Percentiles rank a stretch among this genome's conserved stretches.
Conservation (phyloP, 164 flowering plant species). For the Protea cynaroides region DNA sequence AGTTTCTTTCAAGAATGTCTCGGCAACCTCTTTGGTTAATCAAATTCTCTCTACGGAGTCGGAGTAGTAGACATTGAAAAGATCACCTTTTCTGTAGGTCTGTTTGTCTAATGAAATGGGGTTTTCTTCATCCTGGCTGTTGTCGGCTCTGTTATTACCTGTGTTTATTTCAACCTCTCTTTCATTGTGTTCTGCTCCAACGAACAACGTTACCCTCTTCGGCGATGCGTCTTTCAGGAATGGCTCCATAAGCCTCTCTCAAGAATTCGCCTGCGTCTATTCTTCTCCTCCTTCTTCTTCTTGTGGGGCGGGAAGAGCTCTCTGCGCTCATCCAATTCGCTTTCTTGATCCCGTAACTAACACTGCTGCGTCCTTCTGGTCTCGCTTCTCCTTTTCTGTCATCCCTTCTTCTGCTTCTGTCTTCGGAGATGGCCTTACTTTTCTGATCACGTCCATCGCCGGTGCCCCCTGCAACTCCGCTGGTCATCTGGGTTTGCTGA, state of each 20-base stretch:
- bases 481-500: conserved; percentile 52
- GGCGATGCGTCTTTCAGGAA: conserved; percentile 41
- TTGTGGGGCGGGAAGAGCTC: conserved; percentile 45
- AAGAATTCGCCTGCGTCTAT: conserved; percentile 20
- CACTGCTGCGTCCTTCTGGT: conserved; percentile 42
- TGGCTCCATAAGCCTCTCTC: conserved; percentile 45
- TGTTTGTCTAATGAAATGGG: not conserved
- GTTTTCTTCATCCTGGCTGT: not conserved
- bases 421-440: conserved; percentile 59
- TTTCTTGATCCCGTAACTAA: conserved; percentile 44
- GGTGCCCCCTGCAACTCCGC: conserved; percentile 13
- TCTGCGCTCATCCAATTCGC: conserved; percentile 46
- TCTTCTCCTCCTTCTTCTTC: conserved; percentile 13
- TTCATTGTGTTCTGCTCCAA: conserved; percentile 18
- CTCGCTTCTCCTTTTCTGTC: conserved; percentile 54
- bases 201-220: conserved; percentile 37
- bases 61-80: too few relatives aligned
- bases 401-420: conserved; percentile 25
- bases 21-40: too few relatives aligned
- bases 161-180: conserved; percentile 13
- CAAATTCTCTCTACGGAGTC: too few relatives aligned
- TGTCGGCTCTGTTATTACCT: conserved; percentile 14
- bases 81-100: too few relatives aligned
- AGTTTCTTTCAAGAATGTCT: too few relatives aligned
- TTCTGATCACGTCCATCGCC: conserved; percentile 45